Evolutionary conservation across 2,329 filamentous ascomycete species (phyloP).

Genomic region (Fusarium sp.): DNA sequence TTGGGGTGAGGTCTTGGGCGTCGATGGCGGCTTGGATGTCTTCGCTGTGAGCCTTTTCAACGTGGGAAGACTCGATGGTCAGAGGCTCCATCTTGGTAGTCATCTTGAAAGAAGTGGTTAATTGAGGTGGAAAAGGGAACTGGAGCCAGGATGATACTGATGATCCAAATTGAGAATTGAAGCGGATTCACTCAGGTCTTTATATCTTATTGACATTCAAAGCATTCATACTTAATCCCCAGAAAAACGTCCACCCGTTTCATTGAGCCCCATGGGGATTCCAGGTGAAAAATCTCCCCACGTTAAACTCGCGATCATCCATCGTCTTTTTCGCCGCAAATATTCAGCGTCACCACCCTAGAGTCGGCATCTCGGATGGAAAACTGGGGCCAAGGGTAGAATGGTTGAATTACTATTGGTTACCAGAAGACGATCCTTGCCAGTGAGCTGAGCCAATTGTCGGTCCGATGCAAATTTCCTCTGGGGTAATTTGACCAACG

Average conservation of each 20-base stretch:
- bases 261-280: neutral
- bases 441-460: neutral
- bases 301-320: neutral
- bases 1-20: constrained; percentile 38
- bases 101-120: neutral
- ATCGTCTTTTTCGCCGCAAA: neutral
- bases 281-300: neutral
- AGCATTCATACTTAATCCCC: neutral
- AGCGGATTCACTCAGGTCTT: neutral
- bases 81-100: constrained; percentile 1
- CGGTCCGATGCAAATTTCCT: neutral
- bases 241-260: neutral
- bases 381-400: neutral
- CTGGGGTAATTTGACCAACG: neutral
- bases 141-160: too few species aligned
- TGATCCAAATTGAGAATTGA: too few species aligned
- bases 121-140: too few species aligned
- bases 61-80: constrained; percentile 13
- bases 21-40: constrained; percentile 24
- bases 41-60: constrained; percentile 9
- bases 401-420: constrained; percentile 26
- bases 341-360: neutral
- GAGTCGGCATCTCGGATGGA: neutral
- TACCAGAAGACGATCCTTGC: neutral
- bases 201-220: neutral